Base-by-base conservation (phyloP, 2,329 filamentous ascomycete genomes). In the Aspergillus cejpii region DNA sequence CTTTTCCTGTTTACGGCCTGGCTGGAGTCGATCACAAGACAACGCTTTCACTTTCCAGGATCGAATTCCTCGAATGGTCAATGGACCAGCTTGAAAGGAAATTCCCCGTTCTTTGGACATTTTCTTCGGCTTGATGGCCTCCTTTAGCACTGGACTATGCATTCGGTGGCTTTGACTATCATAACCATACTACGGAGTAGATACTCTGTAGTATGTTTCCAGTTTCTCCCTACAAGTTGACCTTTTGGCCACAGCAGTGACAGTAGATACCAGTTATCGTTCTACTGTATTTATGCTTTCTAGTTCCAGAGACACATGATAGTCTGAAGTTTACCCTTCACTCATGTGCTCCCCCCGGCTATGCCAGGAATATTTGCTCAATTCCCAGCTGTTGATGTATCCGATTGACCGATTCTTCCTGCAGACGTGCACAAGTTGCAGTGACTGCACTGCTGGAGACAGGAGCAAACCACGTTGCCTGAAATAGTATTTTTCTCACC, bases 401-500 rank as follows among this genome's bases (percentile, higher is more conserved):
- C 10, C 17, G 15, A 12, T 20, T 34, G 14, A 11, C 11, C 31
- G 5, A 8, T 8, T 8, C 4, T 24, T 24, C 5, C 23, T 24
- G 23, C n/a, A n/a, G n/a, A n/a, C n/a, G n/a, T n/a, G 23, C 5
- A 5, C 23, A 24, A 5, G 23, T 5, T 24, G 23, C 23, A 24
- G 23, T 8, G 8, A 24, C 8, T 24, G 5, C 23, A n/a, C n/a
- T n/a, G n/a, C n/a, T n/a, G n/a, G n/a, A n/a, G n/a, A n/a, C n/a
- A n/a, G n/a, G n/a, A 24, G 23, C 23, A 40, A 42, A 45, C 50
- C 46, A 49, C 45, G 50, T 55, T 46, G 44, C 51, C 47, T 46
- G 51, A 56, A 58, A 58, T 58, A 58, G 54, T 45, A 49, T 48
- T 47, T 39, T 38, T 31, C 19, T 47, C 44, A 24, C 23, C 23